Conservation (phyloP, 1,284 basidiomycete species). For the Boletellus deceptivus region DNA sequence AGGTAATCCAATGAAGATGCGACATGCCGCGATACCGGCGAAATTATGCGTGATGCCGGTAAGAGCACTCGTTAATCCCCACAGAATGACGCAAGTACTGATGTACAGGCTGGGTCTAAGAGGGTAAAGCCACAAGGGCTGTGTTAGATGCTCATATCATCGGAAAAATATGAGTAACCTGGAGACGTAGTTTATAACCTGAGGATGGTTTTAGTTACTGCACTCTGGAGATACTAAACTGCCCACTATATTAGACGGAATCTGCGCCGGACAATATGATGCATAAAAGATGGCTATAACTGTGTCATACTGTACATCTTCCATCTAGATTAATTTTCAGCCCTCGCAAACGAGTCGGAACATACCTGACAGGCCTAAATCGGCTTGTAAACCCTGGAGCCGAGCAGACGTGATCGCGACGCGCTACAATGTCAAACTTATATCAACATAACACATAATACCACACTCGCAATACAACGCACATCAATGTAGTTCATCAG, state of each 20-base stretch:
- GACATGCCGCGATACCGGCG: conserved; percentile 54
- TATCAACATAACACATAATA: neutral
- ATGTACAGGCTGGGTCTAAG: conserved; percentile 61
- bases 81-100: conserved; percentile 55
- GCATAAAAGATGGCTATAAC: conserved; percentile 60
- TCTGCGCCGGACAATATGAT: conserved; percentile 60
- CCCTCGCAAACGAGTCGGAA: conserved; percentile 4
- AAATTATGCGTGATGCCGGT: conserved; percentile 59
- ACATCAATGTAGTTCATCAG: conserved; percentile 74
- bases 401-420: conserved; percentile 58
- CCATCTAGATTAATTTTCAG: neutral
- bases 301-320: conserved; percentile 61
- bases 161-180: conserved; percentile 32
- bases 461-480: conserved; percentile 18
- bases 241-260: conserved; percentile 63
- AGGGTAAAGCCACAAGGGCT: neutral
- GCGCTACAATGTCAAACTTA: conserved; percentile 38
- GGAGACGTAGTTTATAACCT: conserved; percentile 51
- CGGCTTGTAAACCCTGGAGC: conserved; percentile 57
- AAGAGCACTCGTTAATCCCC: conserved; percentile 62
- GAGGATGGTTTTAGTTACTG: neutral
- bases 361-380: conserved; percentile 50
- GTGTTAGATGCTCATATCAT: neutral
- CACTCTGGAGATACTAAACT: neutral
- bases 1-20: conserved; percentile 62